phyloP scores from a whole-genome alignment of 768 basidiomycete species.

The Vishniacozyma victoriae region DNA sequence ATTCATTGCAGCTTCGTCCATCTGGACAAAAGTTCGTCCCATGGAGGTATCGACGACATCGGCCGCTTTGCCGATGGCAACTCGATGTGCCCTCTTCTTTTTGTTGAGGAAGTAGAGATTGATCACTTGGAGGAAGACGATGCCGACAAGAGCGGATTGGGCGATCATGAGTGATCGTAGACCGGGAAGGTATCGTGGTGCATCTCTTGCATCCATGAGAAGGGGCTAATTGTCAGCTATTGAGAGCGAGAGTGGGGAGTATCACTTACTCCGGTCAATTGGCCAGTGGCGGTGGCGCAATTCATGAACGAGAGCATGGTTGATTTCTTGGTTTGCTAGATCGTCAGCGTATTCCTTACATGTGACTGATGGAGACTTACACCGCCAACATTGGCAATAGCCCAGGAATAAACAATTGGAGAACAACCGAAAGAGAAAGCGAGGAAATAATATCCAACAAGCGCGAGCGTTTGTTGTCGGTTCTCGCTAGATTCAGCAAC shows the following conservation, averaged over 20 bases:
- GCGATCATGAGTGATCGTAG: conserved; percentile 20
- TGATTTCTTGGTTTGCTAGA: conserved; percentile 38
- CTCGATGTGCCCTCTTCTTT: conserved; percentile 30
- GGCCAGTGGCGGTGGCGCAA: conserved; percentile 52
- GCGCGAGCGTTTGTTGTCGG: conserved; percentile 11
- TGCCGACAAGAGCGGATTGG: conserved; percentile 20
- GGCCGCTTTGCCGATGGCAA: conserved; percentile 35
- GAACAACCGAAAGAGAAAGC: conserved; percentile 46
- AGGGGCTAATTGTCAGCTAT: conserved; percentile 34
- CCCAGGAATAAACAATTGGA: conserved; percentile 31
- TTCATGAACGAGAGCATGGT: conserved; percentile 52
- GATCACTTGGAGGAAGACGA: conserved; percentile 17
- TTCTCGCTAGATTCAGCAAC: not conserved
- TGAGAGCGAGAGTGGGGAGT: conserved; percentile 42
- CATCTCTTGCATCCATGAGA: conserved; percentile 36
- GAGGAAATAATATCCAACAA: conserved; percentile 44
- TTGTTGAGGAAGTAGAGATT: conserved; percentile 34
- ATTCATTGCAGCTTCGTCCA: not conserved
- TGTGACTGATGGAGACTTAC: no score
- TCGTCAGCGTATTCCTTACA: not conserved
- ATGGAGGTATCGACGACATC: conserved; percentile 30
- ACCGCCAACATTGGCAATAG: conserved; percentile 29
- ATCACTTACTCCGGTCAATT: conserved; percentile 47
- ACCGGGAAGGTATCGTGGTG: conserved; percentile 27
- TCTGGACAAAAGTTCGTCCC: conserved; percentile 17